Percentiles rank a stretch among this genome's conserved stretches.
Conservation (phyloP, 805 yeast genomes). For the Yarrowia sp. region DNA sequence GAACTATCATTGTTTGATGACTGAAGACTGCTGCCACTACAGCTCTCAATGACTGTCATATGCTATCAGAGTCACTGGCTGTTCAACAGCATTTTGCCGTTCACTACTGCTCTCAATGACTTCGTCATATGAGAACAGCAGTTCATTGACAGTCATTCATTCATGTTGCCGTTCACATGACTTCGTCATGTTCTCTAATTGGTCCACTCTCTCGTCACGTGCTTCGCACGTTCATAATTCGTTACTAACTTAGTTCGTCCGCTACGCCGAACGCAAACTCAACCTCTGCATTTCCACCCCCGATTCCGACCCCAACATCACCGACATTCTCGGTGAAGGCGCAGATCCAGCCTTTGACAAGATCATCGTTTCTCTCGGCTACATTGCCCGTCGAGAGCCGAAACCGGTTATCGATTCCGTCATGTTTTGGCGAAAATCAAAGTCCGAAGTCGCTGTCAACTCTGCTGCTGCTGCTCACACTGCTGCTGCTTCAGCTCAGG, state of each 20-base stretch:
- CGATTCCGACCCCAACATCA: slow-evolving; percentile 77
- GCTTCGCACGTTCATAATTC: not conserved
- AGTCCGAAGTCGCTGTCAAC: slow-evolving; percentile 80
- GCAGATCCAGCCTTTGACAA: slow-evolving; percentile 86
- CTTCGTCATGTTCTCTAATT: not conserved
- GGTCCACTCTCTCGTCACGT: not conserved
- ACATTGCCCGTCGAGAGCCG: slow-evolving; percentile 86
- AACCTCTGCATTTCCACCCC: slow-evolving; percentile 72
- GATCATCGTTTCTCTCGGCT: slow-evolving; percentile 84
- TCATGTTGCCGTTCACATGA: not conserved
- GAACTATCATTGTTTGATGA: too few species aligned
- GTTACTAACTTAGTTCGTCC: slow-evolving; percentile 63
- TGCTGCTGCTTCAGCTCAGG: slow-evolving; percentile 50
- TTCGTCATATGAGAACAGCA: too few species aligned
- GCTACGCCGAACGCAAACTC: slow-evolving; percentile 88
- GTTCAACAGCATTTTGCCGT: too few species aligned
- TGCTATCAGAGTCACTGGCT: too few species aligned
- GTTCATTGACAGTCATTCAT: too few species aligned
- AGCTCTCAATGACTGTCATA: too few species aligned
- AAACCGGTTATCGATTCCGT: slow-evolving; percentile 96
- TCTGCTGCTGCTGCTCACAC: slow-evolving; percentile 62
- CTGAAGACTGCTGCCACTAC: too few species aligned
- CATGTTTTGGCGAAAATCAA: slow-evolving; percentile 97
- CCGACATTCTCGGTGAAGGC: slow-evolving; percentile 81
- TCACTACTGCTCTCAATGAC: too few species aligned